Base-by-base conservation (phyloP, 2,329 filamentous ascomycete species). In the Aspergillus niger region DNA sequence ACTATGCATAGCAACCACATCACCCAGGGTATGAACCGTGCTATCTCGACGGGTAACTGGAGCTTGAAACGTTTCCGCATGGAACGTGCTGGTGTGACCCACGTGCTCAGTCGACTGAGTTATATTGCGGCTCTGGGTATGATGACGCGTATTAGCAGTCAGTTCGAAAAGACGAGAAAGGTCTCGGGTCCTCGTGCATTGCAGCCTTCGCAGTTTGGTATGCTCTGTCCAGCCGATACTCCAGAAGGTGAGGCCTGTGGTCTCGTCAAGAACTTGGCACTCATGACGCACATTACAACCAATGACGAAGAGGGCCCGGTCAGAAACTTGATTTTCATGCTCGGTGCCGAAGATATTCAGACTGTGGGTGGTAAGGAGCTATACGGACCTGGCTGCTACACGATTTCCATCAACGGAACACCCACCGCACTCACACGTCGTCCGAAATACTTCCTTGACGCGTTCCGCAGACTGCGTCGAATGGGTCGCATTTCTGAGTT, bases 231-330 rank as follows among this genome's bases (percentile, higher is more conserved):
- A 0, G 96, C 95, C 10, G 95, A 99, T 82, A 99, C 95, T 0
- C 95, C 95, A 6, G 95, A 99, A 88, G 95, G 95, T 79, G 95
- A 99, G 81, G 93, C 95, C 10, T 99, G 95, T 79, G 95, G 95
- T 83, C 80, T 99, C 59, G 93, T 99, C 68, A 99, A 99, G 83
- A 99, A 99, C 72, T 79, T 99, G 80, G 95, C 95, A 8, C 82
- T 99, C 59, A 99, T 99, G 95, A 99, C 96, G 55, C 96, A 99
- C 72, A 98, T 99, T 69, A 99, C 95, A 0, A 99, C 95, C 1
- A 92, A 97, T 65, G 92, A 96, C 59, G 92, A 97, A 59, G 95
- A 98, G 73, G 91, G 88, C 17, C 93, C 95, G 1, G 91, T 99
- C 15, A 89, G 89, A 69, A 89, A 91, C 70, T 87, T 96, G 74